Percentiles rank a stretch among this genome's conserved stretches.
phyloP scores from a whole-genome alignment of 1,284 basidiomycete genomes.

The Coriolopsis trogii region DNA sequence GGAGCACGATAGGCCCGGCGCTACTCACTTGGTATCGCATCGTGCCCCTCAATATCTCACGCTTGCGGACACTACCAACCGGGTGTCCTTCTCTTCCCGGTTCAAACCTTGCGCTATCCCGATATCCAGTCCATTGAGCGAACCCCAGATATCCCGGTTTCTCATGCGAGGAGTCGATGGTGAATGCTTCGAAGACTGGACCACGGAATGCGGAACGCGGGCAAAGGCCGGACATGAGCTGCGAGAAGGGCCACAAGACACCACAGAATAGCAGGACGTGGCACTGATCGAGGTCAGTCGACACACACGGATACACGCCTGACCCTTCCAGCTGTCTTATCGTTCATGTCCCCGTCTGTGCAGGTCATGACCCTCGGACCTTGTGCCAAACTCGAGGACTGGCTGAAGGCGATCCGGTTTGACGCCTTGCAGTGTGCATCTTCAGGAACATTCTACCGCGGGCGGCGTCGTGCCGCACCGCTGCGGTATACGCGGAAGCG shows the following conservation, averaged over 20 bases:
- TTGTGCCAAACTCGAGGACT: constrained; percentile 10
- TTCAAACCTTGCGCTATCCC: not conserved
- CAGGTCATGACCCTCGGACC: constrained; percentile 18
- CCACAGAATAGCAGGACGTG: constrained; percentile 1
- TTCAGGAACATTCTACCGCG: constrained; percentile 19
- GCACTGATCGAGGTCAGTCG: constrained; percentile 16
- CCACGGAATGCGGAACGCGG: constrained; percentile 8
- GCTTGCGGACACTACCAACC: constrained; percentile 1
- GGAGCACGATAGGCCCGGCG: not conserved
- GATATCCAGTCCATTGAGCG: not conserved
- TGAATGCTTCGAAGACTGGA: constrained; percentile 7
- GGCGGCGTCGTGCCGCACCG: constrained; percentile 1
- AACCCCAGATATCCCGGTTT: not conserved
- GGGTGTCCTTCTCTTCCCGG: constrained; percentile 5
- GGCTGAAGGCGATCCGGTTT: constrained; percentile 15
- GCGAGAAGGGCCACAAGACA: constrained; percentile 4
- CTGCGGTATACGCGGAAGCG: constrained; percentile 1
- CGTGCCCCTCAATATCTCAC: constrained; percentile 10
- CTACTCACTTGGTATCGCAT: not conserved
- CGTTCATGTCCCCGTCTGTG: constrained; percentile 4
- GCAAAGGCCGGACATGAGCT: constrained; percentile 13
- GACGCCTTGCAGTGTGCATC: not conserved
- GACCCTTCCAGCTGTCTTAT: constrained; percentile 16
- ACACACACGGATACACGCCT: constrained; percentile 13
- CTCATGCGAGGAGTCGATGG: not conserved